Base-by-base conservation (phyloP, 2,329 filamentous ascomycete species). In the Cercospora zeina region DNA sequence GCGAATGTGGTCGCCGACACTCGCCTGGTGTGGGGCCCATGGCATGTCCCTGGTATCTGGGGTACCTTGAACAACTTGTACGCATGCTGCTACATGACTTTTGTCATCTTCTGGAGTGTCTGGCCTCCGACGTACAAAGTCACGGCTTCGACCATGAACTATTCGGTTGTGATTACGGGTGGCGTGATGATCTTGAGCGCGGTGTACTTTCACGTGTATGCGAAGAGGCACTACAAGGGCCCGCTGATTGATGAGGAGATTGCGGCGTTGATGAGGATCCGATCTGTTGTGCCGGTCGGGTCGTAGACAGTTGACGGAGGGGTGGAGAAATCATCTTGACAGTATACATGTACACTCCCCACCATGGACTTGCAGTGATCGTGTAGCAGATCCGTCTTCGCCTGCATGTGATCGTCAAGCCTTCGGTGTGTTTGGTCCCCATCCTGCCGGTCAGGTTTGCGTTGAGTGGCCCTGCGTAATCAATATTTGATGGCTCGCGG, bases 81-180 rank as follows among this genome's bases (percentile, higher is more conserved):
- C 54, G 79, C 83, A 0, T 83, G 81, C 67, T 54, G 76, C 2
- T 87, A 85, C 67, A 79, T 82, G 69, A 61, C 81, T 1, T 80
- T 86, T 42, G 76, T 85, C 1, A 78, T 83, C 10, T 85, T 87
- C 72, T 86, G 82, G 77, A 80, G 77, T 21, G 82, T 85, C 51
- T 81, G 79, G 79, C 79, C 79, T n/a, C 71, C 73, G 7, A 63
- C 63, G n/a, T 71, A 71, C 9, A 71, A 73, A 3, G 73, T 76
- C 1, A 69, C 68, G 7, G 71, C 74, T 0, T 67, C 66, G 13
- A 73, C 72, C 10, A 71, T 84, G 80, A 80, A 82, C 75, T 77
- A 76, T 62, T 71, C 69, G 11, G 71, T 74, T 19, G 75, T 77
- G 7, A 72, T 77, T 4, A 76, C 75, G 7, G 73, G 74, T n/a